Conservation (phyloP, 306 rosid species). For the Pterocarpus macrocarpus region DNA sequence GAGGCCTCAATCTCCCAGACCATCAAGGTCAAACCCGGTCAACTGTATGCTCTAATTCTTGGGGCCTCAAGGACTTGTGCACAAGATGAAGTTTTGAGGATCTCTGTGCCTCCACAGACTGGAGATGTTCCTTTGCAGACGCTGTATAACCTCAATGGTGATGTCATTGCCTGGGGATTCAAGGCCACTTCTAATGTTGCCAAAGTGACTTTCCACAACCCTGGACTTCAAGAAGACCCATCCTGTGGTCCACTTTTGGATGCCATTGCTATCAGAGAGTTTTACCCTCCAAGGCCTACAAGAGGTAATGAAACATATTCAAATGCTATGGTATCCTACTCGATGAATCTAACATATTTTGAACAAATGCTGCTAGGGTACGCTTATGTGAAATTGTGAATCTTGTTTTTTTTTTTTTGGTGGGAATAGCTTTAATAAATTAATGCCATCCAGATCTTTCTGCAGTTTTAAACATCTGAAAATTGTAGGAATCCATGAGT, state of each 20-base stretch:
- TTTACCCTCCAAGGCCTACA: constrained; percentile 70
- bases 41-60: constrained; percentile 76
- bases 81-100: constrained; percentile 88
- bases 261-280: constrained; percentile 91
- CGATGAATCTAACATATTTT: constrained; percentile 1
- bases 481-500: constrained; percentile 1
- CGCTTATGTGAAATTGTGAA: background rate
- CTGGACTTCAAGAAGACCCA: constrained; percentile 93
- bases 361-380: background rate
- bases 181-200: constrained; percentile 56
- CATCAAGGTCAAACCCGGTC: constrained; percentile 72
- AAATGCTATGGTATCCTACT: constrained; percentile 1
- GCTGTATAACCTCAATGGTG: constrained; percentile 80
- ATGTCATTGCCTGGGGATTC: constrained; percentile 88
- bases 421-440: background rate
- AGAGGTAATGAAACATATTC: constrained; percentile 64
- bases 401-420: background rate
- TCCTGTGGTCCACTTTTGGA: constrained; percentile 95
- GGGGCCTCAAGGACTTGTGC: constrained; percentile 99
- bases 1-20: constrained; percentile 89
- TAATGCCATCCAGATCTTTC: constrained; percentile 18
- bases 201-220: constrained; percentile 82
- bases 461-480: constrained; percentile 8
- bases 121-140: constrained; percentile 96
- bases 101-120: constrained; percentile 71